Base-by-base conservation (phyloP, 306 rosid species). In the Crataegus laevigata region DNA sequence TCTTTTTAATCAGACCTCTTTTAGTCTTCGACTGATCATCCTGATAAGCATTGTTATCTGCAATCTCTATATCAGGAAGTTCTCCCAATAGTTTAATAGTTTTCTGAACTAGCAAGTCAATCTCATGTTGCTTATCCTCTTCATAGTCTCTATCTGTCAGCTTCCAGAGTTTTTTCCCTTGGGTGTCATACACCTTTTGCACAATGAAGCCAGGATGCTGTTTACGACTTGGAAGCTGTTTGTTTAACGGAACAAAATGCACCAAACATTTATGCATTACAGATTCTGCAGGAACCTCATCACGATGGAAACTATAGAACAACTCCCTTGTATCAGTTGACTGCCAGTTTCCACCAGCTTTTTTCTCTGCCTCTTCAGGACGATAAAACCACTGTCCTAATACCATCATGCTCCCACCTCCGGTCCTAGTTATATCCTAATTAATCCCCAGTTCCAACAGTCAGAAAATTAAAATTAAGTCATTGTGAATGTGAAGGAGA, bases 311-410 rank as follows among this genome's bases (percentile, higher is more conserved):
- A 80, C 99, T 96, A 65, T 96, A 96, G 87, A 96, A 96, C 58
- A 96, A 87, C 84, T 92, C 97, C 84, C 94, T 91, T 4, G 96
- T 90, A 87, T 96, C 99, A 65, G 80, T 73, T n/a, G 99, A 90
- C 76, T 89, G 86, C 98, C 98, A 96, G 81, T 79, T 87, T 75
- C 97, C 96, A 47, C 99, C 97, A 28, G 87, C 94, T 79, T 85
- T 89, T 76, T 73, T 85, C 74, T 86, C 96, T 69, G 99, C 99
- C 84, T 96, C 99, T 86, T 92, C 99, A 3, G 99, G 99, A 29
- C 99, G 97, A 85, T 96, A 96, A 82, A 96, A 96, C 99, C 99
- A 92, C 71, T 94, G 99, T 45, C 99, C 93, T 3, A 89, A 83
- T 68, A 94, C 87, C 93, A 84, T 87, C 79, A 94, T 77, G 78